Conservation (phyloP, 1,284 basidiomycete species). For the Microbotryum intermedium region DNA sequence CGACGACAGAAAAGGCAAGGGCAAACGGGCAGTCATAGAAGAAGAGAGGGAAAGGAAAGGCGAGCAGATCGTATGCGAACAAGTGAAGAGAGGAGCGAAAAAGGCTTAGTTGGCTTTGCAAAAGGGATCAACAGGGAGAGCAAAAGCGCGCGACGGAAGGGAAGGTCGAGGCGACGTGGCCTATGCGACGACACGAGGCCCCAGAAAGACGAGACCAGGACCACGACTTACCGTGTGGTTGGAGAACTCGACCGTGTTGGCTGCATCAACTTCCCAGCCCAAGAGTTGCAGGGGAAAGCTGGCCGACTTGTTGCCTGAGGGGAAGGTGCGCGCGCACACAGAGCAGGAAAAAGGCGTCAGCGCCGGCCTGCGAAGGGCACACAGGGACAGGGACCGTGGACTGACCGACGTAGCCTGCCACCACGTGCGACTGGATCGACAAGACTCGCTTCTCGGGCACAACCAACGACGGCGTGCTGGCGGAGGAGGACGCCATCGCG, state of each 20-base stretch:
- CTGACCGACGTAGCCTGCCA: conserved; percentile 88
- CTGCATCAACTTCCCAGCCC: conserved; percentile 91
- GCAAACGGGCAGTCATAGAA: background rate
- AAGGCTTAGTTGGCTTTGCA: background rate
- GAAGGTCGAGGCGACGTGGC: background rate
- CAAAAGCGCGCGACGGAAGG: background rate
- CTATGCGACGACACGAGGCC: background rate
- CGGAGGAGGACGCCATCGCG: too few species aligned
- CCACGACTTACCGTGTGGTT: conserved; percentile 68
- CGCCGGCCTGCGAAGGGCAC: background rate
- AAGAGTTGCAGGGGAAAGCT: conserved; percentile 90
- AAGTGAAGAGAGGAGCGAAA: background rate
- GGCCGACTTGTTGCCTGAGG: conserved; percentile 64
- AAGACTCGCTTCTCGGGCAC: conserved; percentile 39
- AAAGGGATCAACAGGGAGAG: background rate
- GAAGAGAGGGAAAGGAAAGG: too few species aligned
- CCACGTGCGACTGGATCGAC: conserved; percentile 82
- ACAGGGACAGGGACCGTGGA: conserved; percentile 1
- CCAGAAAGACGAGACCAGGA: background rate
- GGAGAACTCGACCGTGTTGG: conserved; percentile 82
- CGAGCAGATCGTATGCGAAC: background rate
- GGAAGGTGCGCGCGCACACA: background rate
- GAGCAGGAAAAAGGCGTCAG: background rate
- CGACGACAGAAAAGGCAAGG: background rate
- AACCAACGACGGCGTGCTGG: too few species aligned